Evolutionary conservation across 768 basidiomycete genomes (phyloP).

Genomic region (Crassisporium funariophilum): DNA sequence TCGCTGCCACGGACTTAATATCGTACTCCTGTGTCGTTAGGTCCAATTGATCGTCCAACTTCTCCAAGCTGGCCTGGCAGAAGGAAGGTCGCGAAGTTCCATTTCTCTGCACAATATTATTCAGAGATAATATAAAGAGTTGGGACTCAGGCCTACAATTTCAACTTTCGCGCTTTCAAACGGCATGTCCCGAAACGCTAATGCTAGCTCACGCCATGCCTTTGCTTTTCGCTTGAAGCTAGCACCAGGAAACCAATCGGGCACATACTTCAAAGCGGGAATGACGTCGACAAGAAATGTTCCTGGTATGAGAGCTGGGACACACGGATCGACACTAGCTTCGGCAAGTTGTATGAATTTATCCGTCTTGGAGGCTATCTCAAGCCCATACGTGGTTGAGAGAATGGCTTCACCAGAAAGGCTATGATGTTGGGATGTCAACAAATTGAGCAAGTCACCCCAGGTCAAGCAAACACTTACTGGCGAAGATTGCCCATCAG

Average conservation of each 20-base stretch:
- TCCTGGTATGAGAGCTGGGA: constrained; percentile 34
- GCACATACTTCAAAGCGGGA: constrained; percentile 29
- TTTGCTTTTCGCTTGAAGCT: constrained; percentile 39
- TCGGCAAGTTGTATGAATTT: constrained; percentile 45
- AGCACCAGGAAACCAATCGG: constrained; percentile 35
- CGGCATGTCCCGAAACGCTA: constrained; percentile 37
- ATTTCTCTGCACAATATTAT: constrained; percentile 9
- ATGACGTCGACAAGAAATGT: constrained; percentile 33
- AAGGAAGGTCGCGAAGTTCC: constrained; percentile 18
- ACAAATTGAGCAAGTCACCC: background rate
- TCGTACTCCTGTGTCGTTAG: constrained; percentile 18
- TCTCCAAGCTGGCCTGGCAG: constrained; percentile 13
- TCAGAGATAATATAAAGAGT: background rate
- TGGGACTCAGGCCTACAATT: constrained; percentile 28
- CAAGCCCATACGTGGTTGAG: constrained; percentile 47
- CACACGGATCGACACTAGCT: constrained; percentile 33
- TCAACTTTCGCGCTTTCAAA: constrained; percentile 31
- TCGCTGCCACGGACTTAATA: constrained; percentile 23
- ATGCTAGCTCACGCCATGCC: constrained; percentile 35
- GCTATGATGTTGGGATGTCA: constrained; percentile 21
- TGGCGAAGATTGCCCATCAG: constrained; percentile 36
- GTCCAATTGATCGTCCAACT: constrained; percentile 10
- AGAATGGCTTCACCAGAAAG: constrained; percentile 37
- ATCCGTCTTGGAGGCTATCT: constrained; percentile 40
- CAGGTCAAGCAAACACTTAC: constrained; percentile 23